Conservation (phyloP, 2,329 filamentous ascomycete genomes). For the Xylariaceae sp. region DNA sequence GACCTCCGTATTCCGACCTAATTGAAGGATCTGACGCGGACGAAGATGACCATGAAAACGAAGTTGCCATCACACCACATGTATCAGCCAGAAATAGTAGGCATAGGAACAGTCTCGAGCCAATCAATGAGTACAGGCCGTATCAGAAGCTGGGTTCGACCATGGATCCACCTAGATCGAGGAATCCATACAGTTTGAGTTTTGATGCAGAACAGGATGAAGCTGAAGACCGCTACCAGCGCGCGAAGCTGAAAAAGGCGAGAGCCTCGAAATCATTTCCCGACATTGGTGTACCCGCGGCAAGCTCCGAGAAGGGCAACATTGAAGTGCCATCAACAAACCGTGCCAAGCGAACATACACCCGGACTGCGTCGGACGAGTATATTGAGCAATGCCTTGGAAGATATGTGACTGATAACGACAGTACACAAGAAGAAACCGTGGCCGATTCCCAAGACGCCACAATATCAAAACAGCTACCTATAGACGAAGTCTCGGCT, state of each 20-base stretch:
- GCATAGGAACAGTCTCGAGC: conserved; percentile 22
- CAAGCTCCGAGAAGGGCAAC: conserved; percentile 19
- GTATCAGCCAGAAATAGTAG: not conserved
- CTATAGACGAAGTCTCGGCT: not conserved
- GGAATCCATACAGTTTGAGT: conserved; percentile 21
- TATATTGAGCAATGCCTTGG: conserved; percentile 16
- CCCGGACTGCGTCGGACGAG: conserved; percentile 10
- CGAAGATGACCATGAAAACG: conserved; percentile 2
- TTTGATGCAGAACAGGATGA: conserved; percentile 27
- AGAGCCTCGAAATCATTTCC: conserved; percentile 28
- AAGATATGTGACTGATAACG: conserved; percentile 17
- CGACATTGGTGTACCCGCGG: conserved; percentile 23
- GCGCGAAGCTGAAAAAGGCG: conserved; percentile 26
- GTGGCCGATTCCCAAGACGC: conserved; percentile 31
- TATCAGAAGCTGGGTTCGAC: conserved; percentile 19
- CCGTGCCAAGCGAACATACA: conserved; percentile 16
- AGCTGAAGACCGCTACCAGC: conserved; percentile 24
- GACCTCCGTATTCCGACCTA: conserved; percentile 17
- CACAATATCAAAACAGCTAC: conserved; percentile 2
- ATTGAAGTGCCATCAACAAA: conserved; percentile 33
- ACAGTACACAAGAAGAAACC: conserved; percentile 29
- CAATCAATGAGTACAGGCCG: conserved; percentile 28
- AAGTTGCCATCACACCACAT: not conserved
- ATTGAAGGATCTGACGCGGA: conserved; percentile 10
- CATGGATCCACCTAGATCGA: conserved; percentile 12